A percentile compares a stretch with the other conserved stretches of the same genome.
Conservation (phyloP, 306 rosid genomes). For the Coriaria nepalensis region DNA sequence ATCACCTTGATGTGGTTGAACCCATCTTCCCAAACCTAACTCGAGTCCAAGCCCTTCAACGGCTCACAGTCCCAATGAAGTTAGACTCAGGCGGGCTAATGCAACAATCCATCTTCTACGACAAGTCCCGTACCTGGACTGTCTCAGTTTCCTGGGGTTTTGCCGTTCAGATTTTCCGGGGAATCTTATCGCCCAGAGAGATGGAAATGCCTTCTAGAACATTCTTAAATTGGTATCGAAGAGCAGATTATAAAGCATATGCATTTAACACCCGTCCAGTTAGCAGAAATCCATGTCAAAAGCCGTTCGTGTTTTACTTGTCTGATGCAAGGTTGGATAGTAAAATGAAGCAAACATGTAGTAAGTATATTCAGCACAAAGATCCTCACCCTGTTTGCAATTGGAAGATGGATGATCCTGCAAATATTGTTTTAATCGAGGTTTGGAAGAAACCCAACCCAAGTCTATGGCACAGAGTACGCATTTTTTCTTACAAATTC, state of each 20-base stretch:
- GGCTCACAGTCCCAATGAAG: constrained; percentile 52
- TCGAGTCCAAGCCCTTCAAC: constrained; percentile 54
- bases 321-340: constrained; percentile 34
- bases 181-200: constrained; percentile 64
- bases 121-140: constrained; percentile 53
- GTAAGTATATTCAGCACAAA: constrained; percentile 43
- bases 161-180: constrained; percentile 75
- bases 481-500: constrained; percentile 15
- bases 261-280: constrained; percentile 97
- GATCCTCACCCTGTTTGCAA: constrained; percentile 56
- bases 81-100: constrained; percentile 74
- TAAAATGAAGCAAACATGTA: constrained; percentile 30
- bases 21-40: constrained; percentile 81
- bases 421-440: constrained; percentile 30
- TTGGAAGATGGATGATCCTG: constrained; percentile 76
- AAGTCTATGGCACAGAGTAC: constrained; percentile 76
- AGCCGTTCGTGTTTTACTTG: constrained; percentile 75
- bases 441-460: constrained; percentile 72
- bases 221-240: constrained; percentile 80
- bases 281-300: constrained; percentile 75
- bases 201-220: constrained; percentile 97
- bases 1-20: constrained; percentile 93
- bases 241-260: constrained; percentile 90
- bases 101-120: constrained; percentile 92
- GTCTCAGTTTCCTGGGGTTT: constrained; percentile 93